Conservation (phyloP, 2,329 filamentous ascomycete species). For the Pyricularia sp. region DNA sequence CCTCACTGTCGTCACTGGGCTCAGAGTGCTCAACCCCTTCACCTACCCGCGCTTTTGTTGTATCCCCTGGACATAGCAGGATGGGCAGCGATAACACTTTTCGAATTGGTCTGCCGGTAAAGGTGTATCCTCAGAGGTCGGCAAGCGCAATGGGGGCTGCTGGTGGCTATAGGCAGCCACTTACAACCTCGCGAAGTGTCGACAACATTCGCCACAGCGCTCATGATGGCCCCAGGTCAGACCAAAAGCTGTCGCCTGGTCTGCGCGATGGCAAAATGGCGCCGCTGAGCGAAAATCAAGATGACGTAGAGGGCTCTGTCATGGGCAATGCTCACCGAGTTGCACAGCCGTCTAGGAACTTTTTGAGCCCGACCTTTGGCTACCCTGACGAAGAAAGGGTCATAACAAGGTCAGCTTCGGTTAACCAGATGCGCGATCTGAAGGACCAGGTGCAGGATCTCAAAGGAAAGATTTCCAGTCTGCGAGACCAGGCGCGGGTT, state of each 20-base stretch:
- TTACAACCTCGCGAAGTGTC: constrained; percentile 28
- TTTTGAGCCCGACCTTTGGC: constrained; percentile 33
- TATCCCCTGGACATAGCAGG: constrained; percentile 38
- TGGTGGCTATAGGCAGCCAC: constrained; percentile 41
- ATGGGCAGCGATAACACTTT: constrained; percentile 49
- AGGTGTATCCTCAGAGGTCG: constrained; percentile 39
- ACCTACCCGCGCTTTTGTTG: constrained; percentile 20
- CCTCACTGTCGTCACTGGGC: constrained; percentile 48
- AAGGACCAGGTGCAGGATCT: constrained; percentile 78
- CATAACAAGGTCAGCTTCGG: constrained; percentile 54
- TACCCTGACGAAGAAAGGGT: constrained; percentile 24
- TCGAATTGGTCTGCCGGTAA: constrained; percentile 26
- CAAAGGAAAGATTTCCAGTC: constrained; percentile 68
- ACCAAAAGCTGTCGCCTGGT: constrained; percentile 25
- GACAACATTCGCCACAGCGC: constrained; percentile 24
- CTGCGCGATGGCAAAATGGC: constrained; percentile 31
- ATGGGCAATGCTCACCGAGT: background rate
- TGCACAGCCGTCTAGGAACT: constrained; percentile 11
- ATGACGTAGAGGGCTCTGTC: constrained; percentile 10
- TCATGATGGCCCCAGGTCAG: constrained; percentile 14
- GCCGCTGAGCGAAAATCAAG: constrained; percentile 40
- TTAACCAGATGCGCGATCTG: constrained; percentile 58
- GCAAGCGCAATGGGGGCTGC: constrained; percentile 50
- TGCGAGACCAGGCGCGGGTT: constrained; percentile 66
- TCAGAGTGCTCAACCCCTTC: constrained; percentile 41